A percentile compares a stretch with the other conserved stretches of the same genome.
Conservation (phyloP, 805 yeast genomes). For the Starmera amethionina region DNA sequence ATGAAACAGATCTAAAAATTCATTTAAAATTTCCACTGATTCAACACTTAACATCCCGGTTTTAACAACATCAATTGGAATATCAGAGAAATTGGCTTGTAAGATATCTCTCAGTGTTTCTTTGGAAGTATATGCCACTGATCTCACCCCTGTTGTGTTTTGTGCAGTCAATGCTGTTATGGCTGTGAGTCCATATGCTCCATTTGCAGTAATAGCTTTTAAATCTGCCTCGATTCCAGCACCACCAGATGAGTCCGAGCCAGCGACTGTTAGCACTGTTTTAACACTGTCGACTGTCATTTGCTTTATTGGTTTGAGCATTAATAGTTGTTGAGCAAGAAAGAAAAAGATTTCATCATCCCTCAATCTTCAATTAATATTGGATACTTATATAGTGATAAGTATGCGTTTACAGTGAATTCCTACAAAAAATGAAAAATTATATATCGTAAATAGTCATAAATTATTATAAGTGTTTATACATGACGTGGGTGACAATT, state of each 20-base stretch:
- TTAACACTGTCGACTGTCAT: no score
- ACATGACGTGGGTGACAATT: neutral
- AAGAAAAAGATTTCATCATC: no score
- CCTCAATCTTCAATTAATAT: no score
- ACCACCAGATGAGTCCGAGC: slow-evolving; percentile 83
- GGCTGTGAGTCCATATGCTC: slow-evolving; percentile 69
- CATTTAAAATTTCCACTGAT: slow-evolving; percentile 38
- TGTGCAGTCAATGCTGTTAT: slow-evolving; percentile 77
- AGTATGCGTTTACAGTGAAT: no score
- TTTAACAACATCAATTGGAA: slow-evolving; percentile 57
- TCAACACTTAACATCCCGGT: slow-evolving; percentile 66
- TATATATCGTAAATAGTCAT: no score
- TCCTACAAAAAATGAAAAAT: no score
- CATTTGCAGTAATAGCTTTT: slow-evolving; percentile 67
- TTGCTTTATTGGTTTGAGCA: no score
- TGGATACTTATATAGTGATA: no score
- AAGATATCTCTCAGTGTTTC: slow-evolving; percentile 38
- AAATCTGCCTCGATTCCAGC: slow-evolving; percentile 90
- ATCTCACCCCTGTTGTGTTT: slow-evolving; percentile 36
- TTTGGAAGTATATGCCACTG: slow-evolving; percentile 32
- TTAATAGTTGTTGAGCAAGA: no score
- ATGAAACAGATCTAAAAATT: slow-evolving; percentile 23
- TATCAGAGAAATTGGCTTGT: slow-evolving; percentile 47
- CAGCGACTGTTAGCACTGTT: slow-evolving; percentile 45
- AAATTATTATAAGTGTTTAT: no score